Conservation (phyloP, 1,284 basidiomycete genomes). For the Inonotus hispidus region DNA sequence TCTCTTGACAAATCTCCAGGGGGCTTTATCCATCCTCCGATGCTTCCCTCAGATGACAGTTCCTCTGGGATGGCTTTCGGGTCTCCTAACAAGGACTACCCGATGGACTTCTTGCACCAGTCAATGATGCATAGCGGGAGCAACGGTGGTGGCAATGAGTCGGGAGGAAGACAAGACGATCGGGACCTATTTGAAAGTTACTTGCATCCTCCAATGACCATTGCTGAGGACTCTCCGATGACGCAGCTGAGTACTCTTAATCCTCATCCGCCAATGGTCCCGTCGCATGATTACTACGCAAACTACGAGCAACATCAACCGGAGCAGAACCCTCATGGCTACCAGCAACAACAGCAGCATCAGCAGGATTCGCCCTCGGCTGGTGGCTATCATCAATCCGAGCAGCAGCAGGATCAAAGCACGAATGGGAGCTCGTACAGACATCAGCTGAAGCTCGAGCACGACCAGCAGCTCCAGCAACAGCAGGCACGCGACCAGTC, state of each 20-base stretch:
- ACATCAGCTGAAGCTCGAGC: conserved; percentile 24
- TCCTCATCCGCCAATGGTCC: conserved; percentile 37
- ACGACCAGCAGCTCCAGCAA: conserved; percentile 23
- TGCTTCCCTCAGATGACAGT: conserved; percentile 36
- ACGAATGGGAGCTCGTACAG: neutral
- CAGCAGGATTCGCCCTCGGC: conserved; percentile 23
- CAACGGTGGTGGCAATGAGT: conserved; percentile 29
- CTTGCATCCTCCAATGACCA: conserved; percentile 53
- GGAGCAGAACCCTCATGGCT: conserved; percentile 28
- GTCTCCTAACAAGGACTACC: conserved; percentile 29
- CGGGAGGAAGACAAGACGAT: conserved; percentile 31
- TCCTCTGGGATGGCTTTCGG: neutral
- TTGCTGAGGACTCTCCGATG: conserved; percentile 29
- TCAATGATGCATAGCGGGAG: conserved; percentile 35
- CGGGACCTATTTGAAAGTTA: conserved; percentile 50
- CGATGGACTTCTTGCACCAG: conserved; percentile 49
- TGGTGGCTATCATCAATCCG: conserved; percentile 23
- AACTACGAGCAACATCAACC: conserved; percentile 12
- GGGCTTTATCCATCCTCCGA: conserved; percentile 50
- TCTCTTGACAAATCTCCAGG: conserved; percentile 39
- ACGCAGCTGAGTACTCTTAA: conserved; percentile 31
- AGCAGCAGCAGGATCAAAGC: neutral
- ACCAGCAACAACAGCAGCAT: conserved; percentile 7
- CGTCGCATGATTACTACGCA: conserved; percentile 26
- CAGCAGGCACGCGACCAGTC: neutral